A percentile compares a stretch with the other conserved stretches of the same genome.
Evolutionary conservation across 75 land plant species (phyloP).

Genomic region (Pinus albicaulis): DNA sequence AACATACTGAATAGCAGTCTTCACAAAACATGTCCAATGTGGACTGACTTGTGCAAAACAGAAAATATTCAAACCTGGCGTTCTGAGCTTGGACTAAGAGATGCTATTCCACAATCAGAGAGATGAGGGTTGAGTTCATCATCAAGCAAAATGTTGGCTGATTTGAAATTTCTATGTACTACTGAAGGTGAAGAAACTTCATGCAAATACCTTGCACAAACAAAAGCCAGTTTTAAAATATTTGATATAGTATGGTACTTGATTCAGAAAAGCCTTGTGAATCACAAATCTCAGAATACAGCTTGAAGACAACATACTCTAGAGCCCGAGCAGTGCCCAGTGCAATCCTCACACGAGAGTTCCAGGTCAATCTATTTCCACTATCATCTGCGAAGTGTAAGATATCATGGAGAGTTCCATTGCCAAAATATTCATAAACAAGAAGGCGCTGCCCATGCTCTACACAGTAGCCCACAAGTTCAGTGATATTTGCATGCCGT

Average conservation of each 20-base stretch:
- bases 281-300: neutral
- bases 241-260: constrained; percentile 17
- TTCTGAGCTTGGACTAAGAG: constrained; percentile 74
- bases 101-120: constrained; percentile 89
- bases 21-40: neutral
- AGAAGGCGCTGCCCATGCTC: constrained; percentile 92
- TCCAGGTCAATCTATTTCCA: constrained; percentile 72
- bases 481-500: constrained; percentile 70
- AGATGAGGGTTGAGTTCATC: constrained; percentile 91
- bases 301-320: constrained; percentile 55
- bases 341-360: constrained; percentile 82
- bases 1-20: neutral
- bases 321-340: constrained; percentile 93
- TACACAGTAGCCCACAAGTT: constrained; percentile 81
- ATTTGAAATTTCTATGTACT: constrained; percentile 93
- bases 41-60: neutral
- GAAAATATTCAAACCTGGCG: constrained; percentile 49
- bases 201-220: constrained; percentile 83
- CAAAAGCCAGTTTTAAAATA: constrained; percentile 17
- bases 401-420: constrained; percentile 81
- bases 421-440: constrained; percentile 73
- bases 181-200: constrained; percentile 89
- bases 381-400: constrained; percentile 71
- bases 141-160: constrained; percentile 89
- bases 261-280: constrained; percentile 18